Evolutionary conservation across 192 early-diverging fungal genomes (phyloP).

Genomic region (Radiomyces spectabilis): DNA sequence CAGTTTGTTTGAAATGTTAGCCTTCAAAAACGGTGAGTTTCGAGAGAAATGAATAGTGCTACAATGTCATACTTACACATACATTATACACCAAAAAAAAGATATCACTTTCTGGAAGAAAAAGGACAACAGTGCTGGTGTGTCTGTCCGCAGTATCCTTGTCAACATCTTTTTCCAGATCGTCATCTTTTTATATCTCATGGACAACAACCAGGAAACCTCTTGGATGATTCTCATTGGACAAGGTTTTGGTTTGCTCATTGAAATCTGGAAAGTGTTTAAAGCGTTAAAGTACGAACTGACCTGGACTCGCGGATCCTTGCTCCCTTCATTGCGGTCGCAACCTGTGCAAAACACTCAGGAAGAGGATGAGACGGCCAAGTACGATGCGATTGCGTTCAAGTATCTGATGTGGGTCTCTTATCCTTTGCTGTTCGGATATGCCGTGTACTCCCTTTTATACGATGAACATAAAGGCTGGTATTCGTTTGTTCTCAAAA

Average conservation of each 20-base stretch:
- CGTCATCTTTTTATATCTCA: slow-evolving; percentile 82
- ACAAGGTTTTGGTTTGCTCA: slow-evolving; percentile 69
- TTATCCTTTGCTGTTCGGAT: slow-evolving; percentile 69
- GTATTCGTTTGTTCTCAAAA: slow-evolving; percentile 82
- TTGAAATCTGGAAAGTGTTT: slow-evolving; percentile 90
- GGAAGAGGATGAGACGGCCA: slow-evolving; percentile 47
- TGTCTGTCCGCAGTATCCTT: slow-evolving; percentile 76
- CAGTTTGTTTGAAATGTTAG: slow-evolving; percentile 83
- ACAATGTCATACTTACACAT: no score
- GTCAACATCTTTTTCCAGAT: slow-evolving; percentile 76
- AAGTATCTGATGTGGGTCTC: slow-evolving; percentile 72
- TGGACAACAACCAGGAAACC: slow-evolving; percentile 78
- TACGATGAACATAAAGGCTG: slow-evolving; percentile 88
- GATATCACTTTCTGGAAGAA: slow-evolving; percentile 88
- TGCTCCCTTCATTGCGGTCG: slow-evolving; percentile 15
- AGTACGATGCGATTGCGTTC: slow-evolving; percentile 75
- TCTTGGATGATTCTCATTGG: slow-evolving; percentile 81
- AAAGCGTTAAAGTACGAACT: slow-evolving; percentile 71
- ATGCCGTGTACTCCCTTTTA: slow-evolving; percentile 73
- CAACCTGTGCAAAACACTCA: slow-evolving; percentile 31
- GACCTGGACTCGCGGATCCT: slow-evolving; percentile 11
- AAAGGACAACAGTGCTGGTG: slow-evolving; percentile 71
- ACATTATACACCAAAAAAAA: no score
- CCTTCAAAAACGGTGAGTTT: slow-evolving; percentile 84
- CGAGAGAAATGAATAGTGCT: slow-evolving; percentile 3